Evolutionary conservation across 2,329 filamentous ascomycete species (phyloP), one percentile per base, ranked within the genome.

Genomic region (Chrysoporthe austroafricana): DNA sequence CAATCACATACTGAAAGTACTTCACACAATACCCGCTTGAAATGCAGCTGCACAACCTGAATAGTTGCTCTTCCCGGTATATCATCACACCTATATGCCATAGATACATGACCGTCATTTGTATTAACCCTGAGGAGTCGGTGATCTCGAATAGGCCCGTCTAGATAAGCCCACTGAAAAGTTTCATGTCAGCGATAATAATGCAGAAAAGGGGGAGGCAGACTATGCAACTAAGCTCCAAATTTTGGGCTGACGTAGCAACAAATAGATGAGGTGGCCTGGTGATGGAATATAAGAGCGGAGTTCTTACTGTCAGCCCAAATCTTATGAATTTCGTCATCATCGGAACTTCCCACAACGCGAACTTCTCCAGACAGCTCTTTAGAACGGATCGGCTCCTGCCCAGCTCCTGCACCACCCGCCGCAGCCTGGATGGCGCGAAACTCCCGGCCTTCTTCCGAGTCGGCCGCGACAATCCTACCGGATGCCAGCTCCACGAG

Each of bases 121-220:
- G 14, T 32, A 2, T 54, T 54, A 21, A 8, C 11, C 21, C 2
- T 21, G 50, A 57, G 34, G 54, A 34, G 63, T 60, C 1, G 59
- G 66, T n/a, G 66, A 68, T 13, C 42, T 65, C 9, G 63, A 68
- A 59, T 59, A 68, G 1, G 67, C 67, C 21, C 63, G 66, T 13
- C 63, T 59, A 8, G 67, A 68, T 3, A 68, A 36, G 0, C 67
- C 67, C 67, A 68, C 50, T 54, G 26, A 13, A 34, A 26, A 9
- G 14, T 54, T 5, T 14, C 11, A 8, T 54, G 21, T 54, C 26
- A 54, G 48, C 4, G 4, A 32, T 21, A 32, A 8, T 26, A 52
- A 6, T 26, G n/a, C 2, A 13, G 21, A 52, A 14, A 52, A 32
- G 0, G 26, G 4, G 26, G 4, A 52, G 2, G 26, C 2, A 52